phyloP scores from a whole-genome alignment of 2,329 filamentous ascomycete genomes.

The Fusarium sp. region DNA sequence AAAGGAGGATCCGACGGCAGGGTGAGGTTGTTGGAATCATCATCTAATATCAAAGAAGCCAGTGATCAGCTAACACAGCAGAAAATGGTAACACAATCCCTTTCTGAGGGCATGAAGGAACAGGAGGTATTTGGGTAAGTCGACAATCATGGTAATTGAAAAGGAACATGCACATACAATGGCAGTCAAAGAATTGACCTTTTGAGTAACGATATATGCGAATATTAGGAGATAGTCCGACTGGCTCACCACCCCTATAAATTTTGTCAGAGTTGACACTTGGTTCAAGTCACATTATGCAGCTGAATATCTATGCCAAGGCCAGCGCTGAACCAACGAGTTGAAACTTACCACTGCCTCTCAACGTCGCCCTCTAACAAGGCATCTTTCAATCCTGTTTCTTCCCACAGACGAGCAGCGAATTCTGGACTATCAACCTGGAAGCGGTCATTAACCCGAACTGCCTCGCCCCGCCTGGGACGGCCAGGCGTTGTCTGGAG shows the following conservation, averaged over 20 bases:
- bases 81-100: background rate
- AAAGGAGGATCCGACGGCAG: slow-evolving; percentile 56
- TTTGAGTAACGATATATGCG: slow-evolving; percentile 87
- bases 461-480: slow-evolving; percentile 82
- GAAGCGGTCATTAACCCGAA: slow-evolving; percentile 89
- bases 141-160: background rate
- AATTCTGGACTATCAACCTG: slow-evolving; percentile 82
- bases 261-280: slow-evolving; percentile 23
- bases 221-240: slow-evolving; percentile 91
- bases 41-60: slow-evolving; percentile 67
- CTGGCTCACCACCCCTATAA: slow-evolving; percentile 80
- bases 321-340: background rate
- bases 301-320: background rate
- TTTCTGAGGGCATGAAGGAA: too few relatives aligned
- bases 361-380: slow-evolving; percentile 55
- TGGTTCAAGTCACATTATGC: slow-evolving; percentile 14
- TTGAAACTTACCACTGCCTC: slow-evolving; percentile 57
- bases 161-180: slow-evolving; percentile 70
- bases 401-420: slow-evolving; percentile 78
- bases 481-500: slow-evolving; percentile 81
- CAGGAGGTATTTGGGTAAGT: background rate
- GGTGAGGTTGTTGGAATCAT: slow-evolving; percentile 81
- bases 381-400: slow-evolving; percentile 77
- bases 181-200: slow-evolving; percentile 91
- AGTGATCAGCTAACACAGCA: slow-evolving; percentile 12